These are phyloP conservation scores for Epichloe gansuensis DNA, from an alignment of 2,329 filamentous ascomycete species.

Conservation along the genomic window DNA sequence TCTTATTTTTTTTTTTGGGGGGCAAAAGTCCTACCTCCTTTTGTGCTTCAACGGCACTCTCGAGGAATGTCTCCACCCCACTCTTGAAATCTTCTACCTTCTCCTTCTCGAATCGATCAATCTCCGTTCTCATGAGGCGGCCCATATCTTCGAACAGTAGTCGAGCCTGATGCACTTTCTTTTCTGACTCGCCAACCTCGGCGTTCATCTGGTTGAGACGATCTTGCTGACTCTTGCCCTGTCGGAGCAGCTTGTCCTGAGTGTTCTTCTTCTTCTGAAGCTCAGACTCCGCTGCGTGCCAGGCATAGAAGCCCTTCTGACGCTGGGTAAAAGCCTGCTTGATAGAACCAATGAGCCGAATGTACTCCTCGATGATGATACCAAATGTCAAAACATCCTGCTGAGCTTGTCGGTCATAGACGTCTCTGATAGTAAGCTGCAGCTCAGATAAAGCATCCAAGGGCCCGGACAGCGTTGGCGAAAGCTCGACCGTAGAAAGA, in stretches of 20 bases:
- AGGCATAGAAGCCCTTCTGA: constrained; percentile 90
- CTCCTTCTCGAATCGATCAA: constrained; percentile 89
- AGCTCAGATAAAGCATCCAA: constrained; percentile 86
- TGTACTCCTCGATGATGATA: constrained; percentile 97
- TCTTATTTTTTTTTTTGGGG: too few relatives aligned
- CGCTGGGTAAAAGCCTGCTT: constrained; percentile 87
- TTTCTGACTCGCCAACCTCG: constrained; percentile 88
- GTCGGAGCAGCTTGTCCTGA: constrained; percentile 89
- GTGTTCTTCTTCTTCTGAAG: constrained; percentile 76
- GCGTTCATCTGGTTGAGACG: constrained; percentile 82
- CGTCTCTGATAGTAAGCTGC: constrained; percentile 83
- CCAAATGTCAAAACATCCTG: constrained; percentile 93
- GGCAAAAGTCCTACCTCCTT: constrained; percentile 63
- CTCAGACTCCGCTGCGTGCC: constrained; percentile 84
- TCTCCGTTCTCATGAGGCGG: constrained; percentile 73
- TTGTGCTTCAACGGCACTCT: constrained; percentile 93
- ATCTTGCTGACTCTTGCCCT: constrained; percentile 93
- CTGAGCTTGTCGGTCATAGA: constrained; percentile 93
- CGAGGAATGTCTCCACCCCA: constrained; percentile 91
- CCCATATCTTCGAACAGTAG: constrained; percentile 97
- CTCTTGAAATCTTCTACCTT: constrained; percentile 99
- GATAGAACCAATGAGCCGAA: constrained; percentile 85
- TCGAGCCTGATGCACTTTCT: constrained; percentile 79
- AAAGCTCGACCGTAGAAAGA: constrained; percentile 83
- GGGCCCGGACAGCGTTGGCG: constrained; percentile 73